Base-by-base conservation (phyloP, 164 flowering plant genomes). In the Vitis amurensis region DNA sequence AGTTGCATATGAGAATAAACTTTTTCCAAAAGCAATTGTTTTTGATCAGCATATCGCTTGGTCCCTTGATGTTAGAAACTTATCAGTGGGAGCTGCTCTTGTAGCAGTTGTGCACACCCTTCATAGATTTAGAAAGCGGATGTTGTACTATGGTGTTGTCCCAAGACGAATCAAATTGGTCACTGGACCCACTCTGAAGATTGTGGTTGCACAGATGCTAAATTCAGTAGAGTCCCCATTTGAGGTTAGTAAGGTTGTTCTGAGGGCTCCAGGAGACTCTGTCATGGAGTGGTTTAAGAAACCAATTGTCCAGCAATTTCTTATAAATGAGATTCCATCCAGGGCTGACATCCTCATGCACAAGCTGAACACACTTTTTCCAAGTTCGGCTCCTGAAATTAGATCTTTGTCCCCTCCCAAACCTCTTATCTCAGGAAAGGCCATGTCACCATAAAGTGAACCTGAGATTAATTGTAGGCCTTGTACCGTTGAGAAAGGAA, bases 21-120 rank as follows among this genome's bases (percentile, higher is more conserved):
- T 95, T 71, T 93, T 95, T 70, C 98, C 98, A 0, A 93, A 95
- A 74, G 99, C 98, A 31, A 91, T 95, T 67, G 99, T 95, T 14
- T 95, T 95, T 74, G 97, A 95, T 79, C 97, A 95, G 77, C 99
- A 95, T 68, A 93, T 95, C 64, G 98, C 99, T 16, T 95, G 99
- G 99, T 95, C 99, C 11, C 87, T 95, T 55, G 99, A 95, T 78
- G 99, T 95, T 15, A 81, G 99, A 68, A 93, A 86, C 78, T 83
- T 95, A 62, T 90, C 99, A 1, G 99, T 95, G 30, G 99, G 99
- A 50, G 99, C 99, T 53, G 98, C 99, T 68, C 88, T 95, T 11
- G 81, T 95, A 68, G 97, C 99, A 9, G 97, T 95, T 48, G 92
- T 89, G 53, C 99, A 95, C 79, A 95, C 99, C 10, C 94, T 95